Evolutionary conservation across 768 basidiomycete genomes (phyloP).

Genomic region (Lentinus brumalis): DNA sequence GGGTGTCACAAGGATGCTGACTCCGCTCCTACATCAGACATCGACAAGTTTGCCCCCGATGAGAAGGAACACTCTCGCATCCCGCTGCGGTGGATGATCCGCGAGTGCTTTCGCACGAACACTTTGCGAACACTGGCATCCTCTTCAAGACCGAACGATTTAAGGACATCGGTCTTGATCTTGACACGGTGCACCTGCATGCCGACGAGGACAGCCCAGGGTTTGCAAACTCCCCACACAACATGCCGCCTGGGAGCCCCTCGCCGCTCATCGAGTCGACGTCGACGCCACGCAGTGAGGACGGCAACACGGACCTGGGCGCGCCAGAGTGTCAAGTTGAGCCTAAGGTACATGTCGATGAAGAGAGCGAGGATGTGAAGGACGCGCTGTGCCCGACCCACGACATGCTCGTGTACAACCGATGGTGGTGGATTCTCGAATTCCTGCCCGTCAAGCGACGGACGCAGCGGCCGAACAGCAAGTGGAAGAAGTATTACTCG

Average conservation of each 20-base stretch:
- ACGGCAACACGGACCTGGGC: neutral
- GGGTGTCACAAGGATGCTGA: neutral
- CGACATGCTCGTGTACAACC: constrained; percentile 50
- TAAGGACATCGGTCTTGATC: constrained; percentile 35
- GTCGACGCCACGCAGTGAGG: constrained; percentile 5
- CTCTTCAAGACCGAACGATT: constrained; percentile 35
- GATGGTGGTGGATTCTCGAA: constrained; percentile 72
- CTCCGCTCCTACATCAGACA: constrained; percentile 42
- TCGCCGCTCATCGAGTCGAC: constrained; percentile 3
- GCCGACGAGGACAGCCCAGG: constrained; percentile 6
- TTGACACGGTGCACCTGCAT: constrained; percentile 26
- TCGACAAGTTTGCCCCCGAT: constrained; percentile 70
- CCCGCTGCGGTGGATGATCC: constrained; percentile 61
- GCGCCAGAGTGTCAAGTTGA: neutral
- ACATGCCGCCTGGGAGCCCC: neutral
- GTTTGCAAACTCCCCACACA: neutral
- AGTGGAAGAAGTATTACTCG: constrained; percentile 21
- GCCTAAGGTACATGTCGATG: constrained; percentile 21
- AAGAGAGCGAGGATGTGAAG: constrained; percentile 63
- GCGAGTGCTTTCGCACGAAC: constrained; percentile 52
- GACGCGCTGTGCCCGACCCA: constrained; percentile 56
- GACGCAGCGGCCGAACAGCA: constrained; percentile 15
- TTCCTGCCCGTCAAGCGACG: constrained; percentile 35
- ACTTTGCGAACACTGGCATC: constrained; percentile 48
- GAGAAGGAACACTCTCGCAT: constrained; percentile 62